Evolutionary conservation across 257 asterid species (phyloP), one percentile per base, ranked within the genome.

Genomic region (Thymus quinquecostatus): DNA sequence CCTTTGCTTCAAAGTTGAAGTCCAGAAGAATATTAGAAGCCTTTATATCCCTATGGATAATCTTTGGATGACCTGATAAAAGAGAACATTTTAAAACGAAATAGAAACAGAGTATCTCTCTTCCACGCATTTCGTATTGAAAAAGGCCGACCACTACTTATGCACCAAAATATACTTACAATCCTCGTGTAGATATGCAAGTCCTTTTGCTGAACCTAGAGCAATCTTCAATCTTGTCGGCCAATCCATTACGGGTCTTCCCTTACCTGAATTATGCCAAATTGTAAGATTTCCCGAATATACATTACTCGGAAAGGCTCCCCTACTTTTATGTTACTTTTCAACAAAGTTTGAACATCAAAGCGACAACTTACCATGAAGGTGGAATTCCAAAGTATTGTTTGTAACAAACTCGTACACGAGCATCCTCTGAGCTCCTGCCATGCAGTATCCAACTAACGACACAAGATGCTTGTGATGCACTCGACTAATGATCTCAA

Each of bases 401-500:
- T 92, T 92, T 0, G 89, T 85, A 77, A 94, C 96, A 80, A 89
- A 94, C 81, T 94, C 99, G 11, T 91, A 94, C 0, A 91, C 96
- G 10, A 94, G 99, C 92, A 94, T 68, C 78, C 93, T 80, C 61
- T 82, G 82, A 6, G 69, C 8, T 71, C 96, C 99, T 0, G 90
- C 69, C 30, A 83, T 91, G 85, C 97, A 89, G 71, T 94, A 94
- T n/a, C 99, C 99, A 44, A 94, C 98, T 72, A 94, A 83, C 4
- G 99, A 89, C 68, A 94, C 98, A 1, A 94, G 96, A 80, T 94
- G 97, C 72, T 84, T 91, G 77, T 94, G 97, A 83, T 94, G 99
- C 62, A 94, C 99, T 72, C 97, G 76, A 78, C 98, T 94, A 38
- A 94, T 94, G 64, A 91, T 94, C 82, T 94, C 98, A 40, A 94